phyloP scores from a whole-genome alignment of 2,329 filamentous ascomycete species.

The Nannizziopsis arthrosporioides region DNA sequence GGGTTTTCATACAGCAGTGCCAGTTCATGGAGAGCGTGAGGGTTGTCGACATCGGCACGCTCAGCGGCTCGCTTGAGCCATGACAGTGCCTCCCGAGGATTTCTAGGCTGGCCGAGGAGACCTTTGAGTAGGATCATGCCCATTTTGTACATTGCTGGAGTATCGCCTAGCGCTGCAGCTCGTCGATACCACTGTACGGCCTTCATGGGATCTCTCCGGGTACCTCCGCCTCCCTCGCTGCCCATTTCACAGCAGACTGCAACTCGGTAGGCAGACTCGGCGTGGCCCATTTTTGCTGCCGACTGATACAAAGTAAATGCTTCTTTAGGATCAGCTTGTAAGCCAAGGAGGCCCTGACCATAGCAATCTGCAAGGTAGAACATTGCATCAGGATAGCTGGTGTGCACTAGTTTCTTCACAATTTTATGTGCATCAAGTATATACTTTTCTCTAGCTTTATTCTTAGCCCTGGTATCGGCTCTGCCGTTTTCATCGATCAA shows the following conservation, averaged over 20 bases:
- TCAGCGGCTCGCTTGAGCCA: slow-evolving; percentile 94
- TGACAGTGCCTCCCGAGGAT: slow-evolving; percentile 71
- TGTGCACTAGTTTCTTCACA: slow-evolving; percentile 70
- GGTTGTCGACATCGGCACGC: slow-evolving; percentile 75
- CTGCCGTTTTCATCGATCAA: slow-evolving; percentile 66
- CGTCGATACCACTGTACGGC: slow-evolving; percentile 98
- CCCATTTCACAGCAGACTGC: slow-evolving; percentile 97
- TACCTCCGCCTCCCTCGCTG: slow-evolving; percentile 85
- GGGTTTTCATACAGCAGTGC: slow-evolving; percentile 48
- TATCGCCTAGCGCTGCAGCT: slow-evolving; percentile 78
- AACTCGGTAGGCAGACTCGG: slow-evolving; percentile 79
- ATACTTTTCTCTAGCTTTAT: slow-evolving; percentile 66
- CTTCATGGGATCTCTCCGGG: slow-evolving; percentile 78
- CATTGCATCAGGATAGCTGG: slow-evolving; percentile 72
- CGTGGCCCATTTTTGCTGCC: slow-evolving; percentile 78
- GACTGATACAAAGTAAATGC: slow-evolving; percentile 90
- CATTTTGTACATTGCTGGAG: slow-evolving; percentile 95
- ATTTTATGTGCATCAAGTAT: slow-evolving; percentile 78
- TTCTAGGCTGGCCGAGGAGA: slow-evolving; percentile 72
- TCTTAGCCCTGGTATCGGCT: slow-evolving; percentile 51
- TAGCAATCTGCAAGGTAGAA: slow-evolving; percentile 87
- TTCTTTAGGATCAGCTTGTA: slow-evolving; percentile 76
- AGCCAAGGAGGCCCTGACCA: slow-evolving; percentile 66
- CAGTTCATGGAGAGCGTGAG: slow-evolving; percentile 87
- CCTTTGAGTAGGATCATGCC: slow-evolving; percentile 94